A percentile compares a stretch with the other conserved stretches of the same genome.
Conservation (phyloP, 345 rosid genomes). For the Tarenaya hassleriana region DNA sequence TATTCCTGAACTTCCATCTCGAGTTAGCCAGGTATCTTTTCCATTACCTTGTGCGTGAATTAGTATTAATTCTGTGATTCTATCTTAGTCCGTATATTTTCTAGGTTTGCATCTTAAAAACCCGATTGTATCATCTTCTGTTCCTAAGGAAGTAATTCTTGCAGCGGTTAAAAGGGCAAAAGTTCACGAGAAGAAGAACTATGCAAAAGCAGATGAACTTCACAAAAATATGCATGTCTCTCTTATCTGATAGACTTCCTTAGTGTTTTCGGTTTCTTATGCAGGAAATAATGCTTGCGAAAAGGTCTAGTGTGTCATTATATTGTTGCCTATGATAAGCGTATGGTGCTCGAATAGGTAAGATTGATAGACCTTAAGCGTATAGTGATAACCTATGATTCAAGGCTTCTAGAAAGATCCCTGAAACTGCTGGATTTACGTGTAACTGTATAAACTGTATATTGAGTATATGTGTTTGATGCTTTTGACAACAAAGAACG, state of each 20-base stretch:
- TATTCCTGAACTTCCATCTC: not conserved
- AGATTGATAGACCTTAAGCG: slow-evolving; percentile 16
- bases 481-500: too few species aligned
- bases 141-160: slow-evolving; percentile 50
- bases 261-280: not conserved
- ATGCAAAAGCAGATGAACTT: slow-evolving; percentile 50
- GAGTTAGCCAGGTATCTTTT: slow-evolving; percentile 3
- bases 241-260: not conserved
- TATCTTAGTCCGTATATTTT: too few species aligned
- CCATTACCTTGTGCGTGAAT: not conserved
- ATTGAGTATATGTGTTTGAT: too few species aligned
- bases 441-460: not conserved
- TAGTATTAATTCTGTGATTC: too few species aligned
- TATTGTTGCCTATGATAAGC: slow-evolving; percentile 50
- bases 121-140: slow-evolving; percentile 49
- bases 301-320: slow-evolving; percentile 89
- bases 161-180: slow-evolving; percentile 52
- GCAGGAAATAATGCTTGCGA: slow-evolving; percentile 74
- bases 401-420: too few species aligned
- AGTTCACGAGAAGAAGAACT: slow-evolving; percentile 56
- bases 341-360: slow-evolving; percentile 47
- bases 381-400: too few species aligned
- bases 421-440: not conserved
- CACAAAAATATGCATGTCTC: slow-evolving; percentile 42
- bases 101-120: too few species aligned